Evolutionary conservation across 2,329 filamentous ascomycete genomes (phyloP).

Genomic region (Bipolaris oryzae): DNA sequence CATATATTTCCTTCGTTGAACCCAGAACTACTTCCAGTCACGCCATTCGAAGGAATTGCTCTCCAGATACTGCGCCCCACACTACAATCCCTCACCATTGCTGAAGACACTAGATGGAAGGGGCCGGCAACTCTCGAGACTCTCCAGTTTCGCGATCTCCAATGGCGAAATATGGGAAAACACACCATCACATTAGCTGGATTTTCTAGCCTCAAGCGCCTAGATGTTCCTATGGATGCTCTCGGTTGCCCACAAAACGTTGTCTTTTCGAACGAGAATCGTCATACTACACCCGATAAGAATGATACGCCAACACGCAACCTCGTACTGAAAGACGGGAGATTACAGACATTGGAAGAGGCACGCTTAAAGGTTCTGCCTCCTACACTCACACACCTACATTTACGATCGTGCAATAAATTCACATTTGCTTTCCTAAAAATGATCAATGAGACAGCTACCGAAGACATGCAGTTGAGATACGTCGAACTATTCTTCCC

Average conservation of each 20-base stretch:
- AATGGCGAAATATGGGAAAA: slow-evolving; percentile 18
- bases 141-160: slow-evolving; percentile 10
- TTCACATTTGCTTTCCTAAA: slow-evolving; percentile 13
- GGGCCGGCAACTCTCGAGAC: slow-evolving; percentile 15
- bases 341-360: neutral
- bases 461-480: slow-evolving; percentile 7
- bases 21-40: slow-evolving; percentile 2
- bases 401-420: slow-evolving; percentile 22
- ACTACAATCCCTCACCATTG: slow-evolving; percentile 22
- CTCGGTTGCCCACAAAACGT: slow-evolving; percentile 11
- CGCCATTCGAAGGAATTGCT: slow-evolving; percentile 15
- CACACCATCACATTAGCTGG: slow-evolving; percentile 16
- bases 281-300: neutral
- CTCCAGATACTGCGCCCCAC: slow-evolving; percentile 7
- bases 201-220: slow-evolving; percentile 11
- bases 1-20: slow-evolving; percentile 1
- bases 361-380: slow-evolving; percentile 13
- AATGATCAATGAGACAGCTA: slow-evolving; percentile 5
- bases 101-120: slow-evolving; percentile 14
- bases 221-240: slow-evolving; percentile 17
- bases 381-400: slow-evolving; percentile 4
- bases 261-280: slow-evolving; percentile 3
- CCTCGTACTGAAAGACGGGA: neutral
- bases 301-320: neutral
- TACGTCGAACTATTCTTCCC: slow-evolving; percentile 21